phyloP scores from a whole-genome alignment of 768 basidiomycete genomes.

The Rhizopogon sp. region DNA sequence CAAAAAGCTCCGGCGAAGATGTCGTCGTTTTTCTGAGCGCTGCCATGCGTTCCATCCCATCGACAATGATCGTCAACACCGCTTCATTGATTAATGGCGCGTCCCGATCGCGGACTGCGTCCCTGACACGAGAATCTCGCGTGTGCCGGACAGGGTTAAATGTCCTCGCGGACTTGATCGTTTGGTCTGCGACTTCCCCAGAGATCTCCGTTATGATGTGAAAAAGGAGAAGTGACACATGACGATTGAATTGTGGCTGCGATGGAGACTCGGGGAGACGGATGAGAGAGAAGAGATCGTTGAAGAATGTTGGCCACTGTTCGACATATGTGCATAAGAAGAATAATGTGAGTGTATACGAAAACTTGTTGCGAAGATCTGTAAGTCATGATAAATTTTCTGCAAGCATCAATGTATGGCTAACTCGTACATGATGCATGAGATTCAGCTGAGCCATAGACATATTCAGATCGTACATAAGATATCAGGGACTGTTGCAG shows the following conservation, averaged over 20 bases:
- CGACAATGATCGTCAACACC: slow-evolving; percentile 76
- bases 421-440: slow-evolving; percentile 69
- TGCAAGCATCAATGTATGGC: slow-evolving; percentile 6
- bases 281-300: slow-evolving; percentile 70
- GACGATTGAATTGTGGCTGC: slow-evolving; percentile 66
- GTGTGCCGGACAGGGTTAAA: slow-evolving; percentile 67
- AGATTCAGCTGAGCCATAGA: slow-evolving; percentile 78
- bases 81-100: slow-evolving; percentile 83
- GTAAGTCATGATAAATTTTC: slow-evolving; percentile 9
- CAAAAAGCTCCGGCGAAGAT: slow-evolving; percentile 49
- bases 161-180: slow-evolving; percentile 81
- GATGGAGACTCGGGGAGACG: slow-evolving; percentile 53
- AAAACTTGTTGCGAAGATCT: slow-evolving; percentile 95
- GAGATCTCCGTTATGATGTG: slow-evolving; percentile 93
- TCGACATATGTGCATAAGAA: slow-evolving; percentile 84
- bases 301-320: slow-evolving; percentile 85
- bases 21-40: slow-evolving; percentile 42
- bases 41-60: slow-evolving; percentile 57
- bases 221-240: slow-evolving; percentile 85
- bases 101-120: slow-evolving; percentile 87
- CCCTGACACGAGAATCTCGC: slow-evolving; percentile 81
- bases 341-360: slow-evolving; percentile 83
- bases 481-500: slow-evolving; percentile 73
- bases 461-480: slow-evolving; percentile 87
- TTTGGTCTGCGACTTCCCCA: slow-evolving; percentile 94